Conservation (phyloP, 2,329 filamentous ascomycete species). For the Colletotrichum musae region DNA sequence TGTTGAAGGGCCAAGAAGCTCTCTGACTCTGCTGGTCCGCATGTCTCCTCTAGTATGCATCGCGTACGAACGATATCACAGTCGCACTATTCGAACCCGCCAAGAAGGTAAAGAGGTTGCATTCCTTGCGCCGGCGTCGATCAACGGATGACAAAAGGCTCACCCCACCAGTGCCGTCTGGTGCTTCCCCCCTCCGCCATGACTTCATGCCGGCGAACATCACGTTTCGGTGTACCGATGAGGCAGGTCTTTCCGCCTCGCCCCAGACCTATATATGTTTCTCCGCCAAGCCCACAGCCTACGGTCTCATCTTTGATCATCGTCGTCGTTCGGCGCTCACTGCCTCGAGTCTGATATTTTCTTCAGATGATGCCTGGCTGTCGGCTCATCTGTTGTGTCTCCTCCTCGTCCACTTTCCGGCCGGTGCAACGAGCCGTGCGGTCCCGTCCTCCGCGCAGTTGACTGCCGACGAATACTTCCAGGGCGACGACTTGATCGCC, state of each 20-base stretch:
- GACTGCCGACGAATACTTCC: neutral
- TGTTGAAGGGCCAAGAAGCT: neutral
- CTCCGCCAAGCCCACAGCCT: constrained; percentile 10
- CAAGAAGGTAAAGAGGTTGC: constrained; percentile 2
- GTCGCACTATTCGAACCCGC: constrained; percentile 6
- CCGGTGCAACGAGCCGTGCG: neutral
- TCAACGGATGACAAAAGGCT: neutral
- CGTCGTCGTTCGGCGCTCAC: constrained; percentile 12
- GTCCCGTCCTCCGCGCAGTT: neutral
- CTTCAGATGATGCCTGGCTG: constrained; percentile 26
- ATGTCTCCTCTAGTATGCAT: neutral
- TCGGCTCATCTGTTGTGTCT: constrained; percentile 16
- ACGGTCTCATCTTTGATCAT: neutral
- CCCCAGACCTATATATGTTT: neutral
- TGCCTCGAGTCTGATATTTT: constrained; percentile 29
- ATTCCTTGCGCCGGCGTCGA: neutral
- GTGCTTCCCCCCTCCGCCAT: constrained; percentile 4
- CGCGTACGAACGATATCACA: neutral
- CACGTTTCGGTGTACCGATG: constrained; percentile 24
- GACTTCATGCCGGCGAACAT: constrained; percentile 9
- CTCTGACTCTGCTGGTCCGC: too few relatives aligned
- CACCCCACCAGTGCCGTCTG: constrained; percentile 9
- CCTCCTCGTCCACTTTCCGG: constrained; percentile 24
- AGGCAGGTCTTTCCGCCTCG: constrained; percentile 1
- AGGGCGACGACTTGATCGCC: constrained; percentile 1